Base-by-base conservation (phyloP, 768 basidiomycete genomes). In the Hericium alpestre region DNA sequence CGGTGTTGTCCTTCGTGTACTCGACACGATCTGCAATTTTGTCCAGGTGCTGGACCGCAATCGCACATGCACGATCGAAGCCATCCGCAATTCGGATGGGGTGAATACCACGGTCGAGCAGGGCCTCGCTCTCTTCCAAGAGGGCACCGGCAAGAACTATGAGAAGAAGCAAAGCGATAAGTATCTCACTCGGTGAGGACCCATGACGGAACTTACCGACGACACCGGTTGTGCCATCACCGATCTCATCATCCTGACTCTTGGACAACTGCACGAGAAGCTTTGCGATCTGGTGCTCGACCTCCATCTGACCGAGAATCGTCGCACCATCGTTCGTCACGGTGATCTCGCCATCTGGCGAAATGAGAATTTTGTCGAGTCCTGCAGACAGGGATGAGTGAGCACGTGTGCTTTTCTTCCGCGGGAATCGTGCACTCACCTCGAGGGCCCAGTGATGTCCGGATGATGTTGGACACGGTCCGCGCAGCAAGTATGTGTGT, bases 321-420 rank as follows among this genome's bases (percentile, higher is more conserved):
- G 96, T 99, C 6, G 96, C 96, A 52, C 96, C 96, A 72, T 99
- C 96, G 72, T 99, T 99, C 13, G 96, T 98, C 39, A 98, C 95
- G 37, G 94, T 98, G 66, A 99, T 98, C 65, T 99, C 96, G 51
- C 96, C 96, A 76, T 98, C 96, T 20, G 94, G 86, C 27, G 90
- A 92, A 63, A 93, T 92, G 64, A 93, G 80, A 65, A 93, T 92
- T 80, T 93, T 93, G 77, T 93, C 91, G 51, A 97, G 81, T 47
- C 95, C 93, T 95, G 60, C 12, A 63, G 50, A 37, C 55, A 46
- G 46, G 38, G 23, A 16, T 23, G 38, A 46, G 7, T 47, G 39
- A 39, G 40, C 27, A 43, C 37, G 40, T 22, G 43, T 16, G 11
- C 20, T 16, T 22, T 54, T 15, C 46, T 11, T n/a, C 27, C 32